Evolutionary conservation across 208 protist species (phyloP).

Genomic region (Histomonas meleagridis): DNA sequence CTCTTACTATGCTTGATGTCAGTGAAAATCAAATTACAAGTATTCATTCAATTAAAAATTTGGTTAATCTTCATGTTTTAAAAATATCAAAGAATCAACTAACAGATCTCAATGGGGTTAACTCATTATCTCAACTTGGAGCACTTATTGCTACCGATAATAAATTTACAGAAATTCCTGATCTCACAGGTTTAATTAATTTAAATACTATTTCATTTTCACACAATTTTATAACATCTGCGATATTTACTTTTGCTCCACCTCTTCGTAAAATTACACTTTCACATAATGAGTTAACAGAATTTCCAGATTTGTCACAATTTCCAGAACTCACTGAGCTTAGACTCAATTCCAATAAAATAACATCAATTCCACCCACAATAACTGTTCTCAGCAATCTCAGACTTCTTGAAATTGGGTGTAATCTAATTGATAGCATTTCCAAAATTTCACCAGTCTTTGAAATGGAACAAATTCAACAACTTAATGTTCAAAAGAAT

Average conservation of each 20-base stretch:
- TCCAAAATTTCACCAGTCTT: background rate
- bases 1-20: no score
- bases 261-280: background rate
- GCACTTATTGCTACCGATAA: background rate
- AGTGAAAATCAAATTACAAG: no score
- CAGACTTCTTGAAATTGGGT: background rate
- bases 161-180: background rate
- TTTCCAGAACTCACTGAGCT: background rate
- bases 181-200: background rate
- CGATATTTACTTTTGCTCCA: background rate
- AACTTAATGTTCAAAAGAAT: background rate
- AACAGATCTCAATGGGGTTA: no score
- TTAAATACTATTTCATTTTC: background rate
- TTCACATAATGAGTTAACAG: background rate
- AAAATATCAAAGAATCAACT: no score
- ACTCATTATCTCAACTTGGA: no score
- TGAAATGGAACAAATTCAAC: background rate
- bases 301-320: background rate
- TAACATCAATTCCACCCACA: background rate
- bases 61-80: no score
- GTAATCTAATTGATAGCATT: background rate
- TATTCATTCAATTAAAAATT: no score
- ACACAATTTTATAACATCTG: background rate
- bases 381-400: background rate
- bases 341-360: background rate